Evolutionary conservation across 495 filamentous ascomycete species (phyloP).

Genomic region (Xylaria cubensis): DNA sequence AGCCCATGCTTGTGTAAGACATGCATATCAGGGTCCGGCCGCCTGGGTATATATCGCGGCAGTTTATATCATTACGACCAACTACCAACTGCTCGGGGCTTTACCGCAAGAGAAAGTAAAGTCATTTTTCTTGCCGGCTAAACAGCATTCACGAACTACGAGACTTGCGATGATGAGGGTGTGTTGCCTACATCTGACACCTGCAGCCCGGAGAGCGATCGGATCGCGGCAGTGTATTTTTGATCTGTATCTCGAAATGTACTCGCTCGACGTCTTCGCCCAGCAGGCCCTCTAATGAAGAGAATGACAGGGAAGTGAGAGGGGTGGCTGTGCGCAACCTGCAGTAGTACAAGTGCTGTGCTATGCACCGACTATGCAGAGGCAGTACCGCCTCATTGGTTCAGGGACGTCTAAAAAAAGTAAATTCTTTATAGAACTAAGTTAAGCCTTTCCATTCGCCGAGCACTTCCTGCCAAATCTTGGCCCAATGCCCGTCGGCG

Average conservation of each 20-base stretch:
- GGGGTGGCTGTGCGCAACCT: conserved; percentile 16
- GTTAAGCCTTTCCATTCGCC: conserved; percentile 35
- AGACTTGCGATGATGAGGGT: not conserved
- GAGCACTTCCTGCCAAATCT: conserved; percentile 27
- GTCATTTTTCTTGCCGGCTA: not conserved
- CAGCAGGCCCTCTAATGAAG: not conserved
- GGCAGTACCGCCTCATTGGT: conserved; percentile 36
- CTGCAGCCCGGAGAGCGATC: conserved; percentile 12
- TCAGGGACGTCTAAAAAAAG: conserved; percentile 40
- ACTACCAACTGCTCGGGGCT: not conserved
- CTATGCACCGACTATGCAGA: too few species aligned
- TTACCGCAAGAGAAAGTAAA: not conserved
- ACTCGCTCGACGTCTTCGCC: not conserved
- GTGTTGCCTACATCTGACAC: not conserved
- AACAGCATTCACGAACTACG: not conserved
- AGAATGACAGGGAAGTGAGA: conserved; percentile 2
- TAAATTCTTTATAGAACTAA: conserved; percentile 29
- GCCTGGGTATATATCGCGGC: not conserved
- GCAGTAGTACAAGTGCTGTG: conserved; percentile 25
- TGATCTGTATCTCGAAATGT: not conserved
- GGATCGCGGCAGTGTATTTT: not conserved
- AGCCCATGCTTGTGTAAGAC: not conserved
- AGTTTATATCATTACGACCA: not conserved
- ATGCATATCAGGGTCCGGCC: not conserved
- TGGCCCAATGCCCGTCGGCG: conserved; percentile 6